Percentiles rank a stretch among this genome's conserved stretches.
Conservation (phyloP, 2,329 filamentous ascomycete species). For the Emergomyces pasteurianus region DNA sequence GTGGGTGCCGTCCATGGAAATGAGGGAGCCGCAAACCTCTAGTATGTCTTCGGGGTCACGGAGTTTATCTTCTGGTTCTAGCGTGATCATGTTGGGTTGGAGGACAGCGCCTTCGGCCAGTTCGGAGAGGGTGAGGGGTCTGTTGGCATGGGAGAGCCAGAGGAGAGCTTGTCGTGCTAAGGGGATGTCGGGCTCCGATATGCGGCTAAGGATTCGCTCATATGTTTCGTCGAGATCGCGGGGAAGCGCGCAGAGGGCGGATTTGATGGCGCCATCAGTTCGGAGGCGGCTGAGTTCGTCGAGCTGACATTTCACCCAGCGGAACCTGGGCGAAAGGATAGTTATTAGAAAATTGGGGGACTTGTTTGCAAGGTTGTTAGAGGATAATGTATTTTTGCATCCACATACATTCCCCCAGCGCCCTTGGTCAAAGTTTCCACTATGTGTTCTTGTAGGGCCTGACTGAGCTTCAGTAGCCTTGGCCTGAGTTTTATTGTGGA, state of each 20-base stretch:
- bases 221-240: conserved; percentile 3
- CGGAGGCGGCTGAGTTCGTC: conserved; percentile 2
- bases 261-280: conserved; percentile 2
- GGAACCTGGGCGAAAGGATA: neutral
- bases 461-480: neutral
- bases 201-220: conserved; percentile 1
- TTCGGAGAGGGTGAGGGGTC: neutral
- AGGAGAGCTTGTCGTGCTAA: conserved; percentile 2
- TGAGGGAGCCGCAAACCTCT: neutral
- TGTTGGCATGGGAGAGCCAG: conserved; percentile 2
- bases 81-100: neutral
- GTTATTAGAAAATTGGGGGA: neutral
- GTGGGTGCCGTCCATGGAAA: neutral
- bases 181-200: neutral
- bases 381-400: neutral
- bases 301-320: conserved; percentile 5
- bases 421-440: conserved; percentile 1
- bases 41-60: conserved; percentile 3
- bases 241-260: neutral
- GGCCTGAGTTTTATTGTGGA: neutral
- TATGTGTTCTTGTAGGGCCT: neutral
- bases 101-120: conserved; percentile 1
- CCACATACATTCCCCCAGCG: conserved; percentile 2
- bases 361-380: neutral
- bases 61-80: conserved; percentile 1